Evolutionary conservation across 108 stramenopile genomes (phyloP), one percentile per base, ranked within the genome.

Genomic region (Mediolabrus comicus): DNA sequence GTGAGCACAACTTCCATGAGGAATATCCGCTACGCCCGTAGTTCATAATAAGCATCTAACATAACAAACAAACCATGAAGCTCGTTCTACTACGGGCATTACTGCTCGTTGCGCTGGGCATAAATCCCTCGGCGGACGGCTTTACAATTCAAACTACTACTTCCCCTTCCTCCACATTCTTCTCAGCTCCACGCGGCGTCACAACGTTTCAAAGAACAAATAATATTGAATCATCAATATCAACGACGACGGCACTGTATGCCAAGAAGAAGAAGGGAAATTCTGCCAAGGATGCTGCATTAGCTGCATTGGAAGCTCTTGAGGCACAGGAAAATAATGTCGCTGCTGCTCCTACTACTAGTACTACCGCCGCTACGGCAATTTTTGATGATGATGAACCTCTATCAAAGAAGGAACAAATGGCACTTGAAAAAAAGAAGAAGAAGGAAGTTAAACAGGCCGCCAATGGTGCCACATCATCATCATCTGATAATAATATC

Each of bases 251-350:
- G 17, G 77, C 69, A 11, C 75, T 90, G 1, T 63, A 78, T 62
- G 87, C 90, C 67, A 90, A 87, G 82, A 85, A 85, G 68, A 87
- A 86, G 70, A 71, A 67, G 31, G 75, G 56, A 62, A 59, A 59
- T 39, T 71, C 62, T 30, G 72, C 80, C 65, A 87, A 84, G 34
- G 77, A 80, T 16, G 87, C 82, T 31, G 87, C 87, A 9, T 62
- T 87, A 11, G 87, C 77, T 16, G 83, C 85, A 28, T 67, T 92
- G 8, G 91, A 92, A 25, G 80, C 80, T 8, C 24, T 82, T 25
- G 78, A 80, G 33, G 67, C 59, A 3, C 62, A 39, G 35, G 65
- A 59, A 38, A 53, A 39, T 12, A 33, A 7, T 43, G 59, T 39
- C 13, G 30, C 38, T 25, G 59, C 54, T 19, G 30, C 38, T 25